Percentiles rank a stretch among this genome's conserved stretches.
Evolutionary conservation across 768 basidiomycete species (phyloP).

Genomic region (Leccinum barrowsii): DNA sequence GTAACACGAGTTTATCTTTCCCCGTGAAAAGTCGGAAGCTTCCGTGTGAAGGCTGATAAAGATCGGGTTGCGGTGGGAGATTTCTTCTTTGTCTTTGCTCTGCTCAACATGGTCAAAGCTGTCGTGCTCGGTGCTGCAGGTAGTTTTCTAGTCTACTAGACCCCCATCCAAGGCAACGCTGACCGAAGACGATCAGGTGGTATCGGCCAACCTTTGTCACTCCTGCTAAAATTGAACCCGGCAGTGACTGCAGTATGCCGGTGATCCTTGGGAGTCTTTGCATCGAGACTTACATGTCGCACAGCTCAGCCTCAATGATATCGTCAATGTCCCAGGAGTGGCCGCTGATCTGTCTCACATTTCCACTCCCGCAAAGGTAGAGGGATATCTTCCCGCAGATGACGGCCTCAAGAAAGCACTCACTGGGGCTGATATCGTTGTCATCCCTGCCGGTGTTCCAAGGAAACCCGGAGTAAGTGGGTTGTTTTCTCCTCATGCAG

Average conservation of each 20-base stretch:
- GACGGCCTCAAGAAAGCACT: constrained; percentile 82
- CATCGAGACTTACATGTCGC: neutral
- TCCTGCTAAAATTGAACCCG: constrained; percentile 85
- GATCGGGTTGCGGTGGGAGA: neutral
- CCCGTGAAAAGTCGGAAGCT: constrained; percentile 9
- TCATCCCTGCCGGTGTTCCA: constrained; percentile 96
- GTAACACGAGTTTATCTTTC: neutral
- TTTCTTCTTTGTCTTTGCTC: neutral
- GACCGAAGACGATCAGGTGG: constrained; percentile 55
- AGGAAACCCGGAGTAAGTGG: constrained; percentile 85
- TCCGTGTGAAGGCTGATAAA: constrained; percentile 18
- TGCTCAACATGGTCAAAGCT: constrained; percentile 52
- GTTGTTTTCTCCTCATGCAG: neutral
- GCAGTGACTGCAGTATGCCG: constrained; percentile 66
- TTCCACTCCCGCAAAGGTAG: constrained; percentile 79
- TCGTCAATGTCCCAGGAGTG: constrained; percentile 96
- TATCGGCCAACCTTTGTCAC: constrained; percentile 94
- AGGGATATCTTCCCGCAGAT: constrained; percentile 75
- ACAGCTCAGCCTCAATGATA: constrained; percentile 89
- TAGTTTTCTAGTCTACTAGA: constrained; percentile 28
- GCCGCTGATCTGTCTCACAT: constrained; percentile 95
- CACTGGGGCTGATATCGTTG: constrained; percentile 81
- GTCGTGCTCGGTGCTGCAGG: constrained; percentile 97
- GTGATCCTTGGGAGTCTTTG: neutral
- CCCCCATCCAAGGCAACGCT: neutral